Percentiles rank a stretch among this genome's conserved stretches.
Evolutionary conservation across 768 basidiomycete genomes (phyloP).

Genomic region (Pleurotus citrinopileatus): DNA sequence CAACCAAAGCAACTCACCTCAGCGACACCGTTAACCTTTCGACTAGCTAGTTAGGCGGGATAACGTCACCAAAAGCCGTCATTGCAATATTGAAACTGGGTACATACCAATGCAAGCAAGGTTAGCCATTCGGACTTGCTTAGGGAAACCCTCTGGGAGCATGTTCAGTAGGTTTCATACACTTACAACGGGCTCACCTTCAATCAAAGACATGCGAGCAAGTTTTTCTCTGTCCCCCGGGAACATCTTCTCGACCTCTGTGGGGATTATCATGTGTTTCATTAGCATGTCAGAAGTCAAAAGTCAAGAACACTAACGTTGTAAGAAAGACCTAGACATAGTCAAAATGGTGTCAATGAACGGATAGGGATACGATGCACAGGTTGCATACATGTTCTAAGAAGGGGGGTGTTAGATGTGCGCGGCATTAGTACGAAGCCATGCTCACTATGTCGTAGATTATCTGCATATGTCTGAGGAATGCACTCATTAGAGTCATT

Average conservation of each 20-base stretch:
- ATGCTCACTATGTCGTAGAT: conserved; percentile 81
- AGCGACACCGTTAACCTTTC: conserved; percentile 94
- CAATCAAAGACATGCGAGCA: conserved; percentile 87
- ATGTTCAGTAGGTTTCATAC: neutral
- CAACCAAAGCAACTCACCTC: conserved; percentile 45
- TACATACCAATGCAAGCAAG: conserved; percentile 75
- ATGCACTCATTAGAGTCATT: neutral
- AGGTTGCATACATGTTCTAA: conserved; percentile 50
- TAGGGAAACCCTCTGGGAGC: conserved; percentile 71
- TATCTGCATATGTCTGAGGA: conserved; percentile 79
- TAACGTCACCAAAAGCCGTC: neutral
- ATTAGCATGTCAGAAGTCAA: neutral
- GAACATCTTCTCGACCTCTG: conserved; percentile 86
- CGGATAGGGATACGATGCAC: neutral
- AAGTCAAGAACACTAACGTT: conserved; percentile 40
- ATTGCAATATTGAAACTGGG: conserved; percentile 22
- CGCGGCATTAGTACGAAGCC: neutral
- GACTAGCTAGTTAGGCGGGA: conserved; percentile 49
- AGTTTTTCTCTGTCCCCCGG: conserved; percentile 83
- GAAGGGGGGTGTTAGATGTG: neutral
- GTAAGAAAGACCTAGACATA: conserved; percentile 63
- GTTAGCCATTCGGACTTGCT: conserved; percentile 89
- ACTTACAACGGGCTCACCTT: conserved; percentile 45
- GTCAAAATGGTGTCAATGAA: neutral
- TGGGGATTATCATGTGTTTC: neutral